Evolutionary conservation across 805 yeast genomes (phyloP).

Genomic region (Metschnikowia cerradonensis): DNA sequence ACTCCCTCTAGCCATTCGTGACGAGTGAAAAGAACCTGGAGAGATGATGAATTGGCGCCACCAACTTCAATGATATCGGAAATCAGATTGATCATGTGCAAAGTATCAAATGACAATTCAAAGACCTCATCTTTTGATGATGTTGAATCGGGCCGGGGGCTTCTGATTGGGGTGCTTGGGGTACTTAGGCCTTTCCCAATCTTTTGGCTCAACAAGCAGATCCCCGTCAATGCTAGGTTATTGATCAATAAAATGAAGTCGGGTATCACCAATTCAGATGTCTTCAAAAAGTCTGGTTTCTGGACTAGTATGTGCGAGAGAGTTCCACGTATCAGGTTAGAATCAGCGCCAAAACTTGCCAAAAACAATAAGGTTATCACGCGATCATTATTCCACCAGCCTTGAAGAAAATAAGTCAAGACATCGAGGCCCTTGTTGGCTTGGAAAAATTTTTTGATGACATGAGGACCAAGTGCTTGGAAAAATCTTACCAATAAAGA

Average conservation of each 20-base stretch:
- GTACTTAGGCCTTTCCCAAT: constrained; percentile 31
- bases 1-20: constrained; percentile 38
- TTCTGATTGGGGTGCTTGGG: constrained; percentile 29
- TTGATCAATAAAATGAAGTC: constrained; percentile 41
- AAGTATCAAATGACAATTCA: constrained; percentile 27
- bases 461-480: constrained; percentile 41
- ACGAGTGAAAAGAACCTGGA: constrained; percentile 23
- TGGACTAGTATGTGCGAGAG: background rate
- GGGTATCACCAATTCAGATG: constrained; percentile 29
- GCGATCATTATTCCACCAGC: constrained; percentile 48
- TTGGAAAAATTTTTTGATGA: constrained; percentile 46
- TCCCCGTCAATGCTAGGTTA: constrained; percentile 31
- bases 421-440: constrained; percentile 48
- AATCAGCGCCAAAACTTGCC: constrained; percentile 44
- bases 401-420: constrained; percentile 40
- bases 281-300: constrained; percentile 2
- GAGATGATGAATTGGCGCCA: constrained; percentile 19
- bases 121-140: constrained; percentile 14
- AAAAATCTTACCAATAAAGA: constrained; percentile 50
- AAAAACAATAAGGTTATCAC: constrained; percentile 40
- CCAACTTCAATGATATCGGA: constrained; percentile 29
- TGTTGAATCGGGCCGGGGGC: background rate
- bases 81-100: constrained; percentile 35
- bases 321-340: background rate
- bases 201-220: constrained; percentile 25